Conservation (phyloP, 441 rosid genomes). For the Raphanus hybrid region DNA sequence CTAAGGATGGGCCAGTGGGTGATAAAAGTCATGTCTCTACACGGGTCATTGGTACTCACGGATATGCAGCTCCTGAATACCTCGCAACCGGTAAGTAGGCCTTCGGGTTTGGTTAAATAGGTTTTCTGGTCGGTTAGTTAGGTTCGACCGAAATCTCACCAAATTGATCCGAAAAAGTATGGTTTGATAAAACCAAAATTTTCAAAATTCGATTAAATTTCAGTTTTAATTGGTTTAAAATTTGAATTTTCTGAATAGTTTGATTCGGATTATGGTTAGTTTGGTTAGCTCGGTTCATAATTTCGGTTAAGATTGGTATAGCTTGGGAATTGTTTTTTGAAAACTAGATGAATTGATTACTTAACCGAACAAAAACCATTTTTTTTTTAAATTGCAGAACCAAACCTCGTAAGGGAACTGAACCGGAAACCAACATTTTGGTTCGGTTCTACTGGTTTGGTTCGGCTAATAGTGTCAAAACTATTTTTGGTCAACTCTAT, state of each 20-base stretch:
- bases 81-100: conserved; percentile 58
- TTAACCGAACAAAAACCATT: neutral
- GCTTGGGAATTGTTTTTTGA: neutral
- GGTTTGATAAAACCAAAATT: neutral
- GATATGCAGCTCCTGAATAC: conserved; percentile 78
- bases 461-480: neutral
- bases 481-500: neutral
- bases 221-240: neutral
- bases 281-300: neutral
- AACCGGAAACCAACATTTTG: neutral
- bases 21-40: conserved; percentile 74
- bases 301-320: neutral
- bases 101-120: neutral
- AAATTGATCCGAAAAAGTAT: neutral
- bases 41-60: conserved; percentile 66
- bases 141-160: neutral
- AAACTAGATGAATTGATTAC: no score
- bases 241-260: neutral
- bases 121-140: neutral
- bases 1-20: conserved; percentile 70
- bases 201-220: neutral
- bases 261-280: neutral
- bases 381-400: neutral
- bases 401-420: neutral
- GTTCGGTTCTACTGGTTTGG: neutral